These are phyloP conservation scores for Tolypocladium endophyticum DNA, from an alignment of 2,329 filamentous ascomycete species.

Conservation along the genomic window DNA sequence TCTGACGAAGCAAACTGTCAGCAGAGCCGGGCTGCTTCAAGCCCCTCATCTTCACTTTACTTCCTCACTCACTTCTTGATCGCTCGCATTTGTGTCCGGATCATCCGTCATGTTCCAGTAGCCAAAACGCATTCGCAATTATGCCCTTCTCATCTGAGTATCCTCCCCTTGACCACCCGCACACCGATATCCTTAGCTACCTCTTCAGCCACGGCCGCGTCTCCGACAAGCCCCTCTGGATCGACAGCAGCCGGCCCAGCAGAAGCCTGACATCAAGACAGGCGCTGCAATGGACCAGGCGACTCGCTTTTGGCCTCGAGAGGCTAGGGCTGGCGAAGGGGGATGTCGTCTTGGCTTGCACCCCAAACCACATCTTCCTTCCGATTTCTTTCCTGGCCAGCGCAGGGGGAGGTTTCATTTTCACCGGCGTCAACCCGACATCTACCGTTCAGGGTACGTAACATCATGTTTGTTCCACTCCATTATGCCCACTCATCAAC, in stretches of 20 bases:
- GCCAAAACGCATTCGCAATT: neutral
- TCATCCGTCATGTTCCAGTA: neutral
- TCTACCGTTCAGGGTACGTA: conserved; percentile 35
- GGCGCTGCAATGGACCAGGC: conserved; percentile 38
- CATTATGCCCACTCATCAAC: neutral
- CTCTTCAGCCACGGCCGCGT: conserved; percentile 1
- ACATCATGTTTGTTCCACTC: neutral
- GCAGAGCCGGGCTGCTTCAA: neutral
- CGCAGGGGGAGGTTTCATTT: conserved; percentile 39
- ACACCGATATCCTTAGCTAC: conserved; percentile 31
- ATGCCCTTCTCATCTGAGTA: conserved; percentile 35
- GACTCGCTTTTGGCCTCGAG: conserved; percentile 38
- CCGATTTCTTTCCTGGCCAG: conserved; percentile 43
- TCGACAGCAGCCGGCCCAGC: conserved; percentile 34
- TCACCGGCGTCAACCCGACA: conserved; percentile 42
- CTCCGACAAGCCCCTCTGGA: conserved; percentile 40
- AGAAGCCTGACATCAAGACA: conserved; percentile 35
- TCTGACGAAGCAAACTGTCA: too few relatives aligned
- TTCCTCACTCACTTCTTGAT: neutral
- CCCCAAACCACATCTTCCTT: conserved; percentile 44
- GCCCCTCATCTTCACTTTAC: neutral
- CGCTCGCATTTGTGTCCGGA: neutral
- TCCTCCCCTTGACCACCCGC: conserved; percentile 29
- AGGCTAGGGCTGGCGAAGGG: conserved; percentile 31
- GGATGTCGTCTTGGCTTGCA: conserved; percentile 43